Base-by-base conservation (phyloP, 805 yeast species). In the Yamadazyma philogaea region DNA sequence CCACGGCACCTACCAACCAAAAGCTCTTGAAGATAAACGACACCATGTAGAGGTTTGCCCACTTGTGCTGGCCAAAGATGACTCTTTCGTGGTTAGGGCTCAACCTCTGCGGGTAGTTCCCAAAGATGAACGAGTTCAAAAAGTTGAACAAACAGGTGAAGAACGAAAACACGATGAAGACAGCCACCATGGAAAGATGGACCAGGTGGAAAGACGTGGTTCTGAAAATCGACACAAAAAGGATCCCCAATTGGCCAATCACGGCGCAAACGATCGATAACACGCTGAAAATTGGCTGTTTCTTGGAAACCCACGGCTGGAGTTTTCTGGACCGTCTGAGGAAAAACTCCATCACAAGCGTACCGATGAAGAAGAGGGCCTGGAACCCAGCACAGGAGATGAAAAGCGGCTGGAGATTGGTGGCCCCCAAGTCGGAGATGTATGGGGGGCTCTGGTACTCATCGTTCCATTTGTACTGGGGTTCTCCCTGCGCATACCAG, bases 401-500 rank as follows among this genome's bases (percentile, higher is more conserved):
- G 62, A 91, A 91, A 16, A 90, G 63, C 1, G 96, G 95, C 59
- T 89, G 85, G 38, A 88, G 66, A 51, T 81, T 82, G 7, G 96
- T 85, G 7, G 97, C 96, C 3, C 91, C 96, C 39, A 90, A 77
- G 55, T 90, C 87, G 3, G 95, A 84, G 38, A 91, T 78, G 63
- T 84, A 91, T 2, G 87, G 82, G 30, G 82, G 77, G 27, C 63
- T 54, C 49, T 72, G 79, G 3, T 63, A 46, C 27, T 64, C 64
- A 1, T 42, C 48, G 72, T 79, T 75, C 49, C 80, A 81, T 42
- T 68, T 59, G 56, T 86, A 84, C 10, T 75, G 68, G 0, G 96
- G 96, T 35, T 76, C 76, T 1, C 96, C 96, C 56, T 87, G 87
- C 3, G 70, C 74, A 2, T 84, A 78, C 97, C 97, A 90, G 50